phyloP scores from a whole-genome alignment of 2,329 filamentous ascomycete species.

The Scytalidium sp. region DNA sequence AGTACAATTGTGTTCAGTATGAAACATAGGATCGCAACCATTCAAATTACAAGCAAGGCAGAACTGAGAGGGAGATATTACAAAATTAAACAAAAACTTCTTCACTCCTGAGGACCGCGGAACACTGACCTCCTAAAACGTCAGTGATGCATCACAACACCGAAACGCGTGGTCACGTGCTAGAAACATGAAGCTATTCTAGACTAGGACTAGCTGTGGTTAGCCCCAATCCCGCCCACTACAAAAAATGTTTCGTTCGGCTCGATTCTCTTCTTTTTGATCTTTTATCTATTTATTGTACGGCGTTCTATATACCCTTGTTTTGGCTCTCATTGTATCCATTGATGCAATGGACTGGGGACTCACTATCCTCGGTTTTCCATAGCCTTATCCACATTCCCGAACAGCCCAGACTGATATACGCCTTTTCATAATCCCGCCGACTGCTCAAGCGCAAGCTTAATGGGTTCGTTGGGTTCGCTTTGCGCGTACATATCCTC shows the following conservation, averaged over 20 bases:
- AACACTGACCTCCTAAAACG: too few relatives aligned
- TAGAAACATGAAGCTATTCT: too few relatives aligned
- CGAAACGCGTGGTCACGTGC: too few relatives aligned
- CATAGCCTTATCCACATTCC: slow-evolving; percentile 24
- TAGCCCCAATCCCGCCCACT: not conserved
- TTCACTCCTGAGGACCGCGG: too few relatives aligned
- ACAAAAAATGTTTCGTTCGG: not conserved
- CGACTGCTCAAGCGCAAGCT: slow-evolving; percentile 22
- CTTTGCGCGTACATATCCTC: slow-evolving; percentile 25
- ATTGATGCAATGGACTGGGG: slow-evolving; percentile 16
- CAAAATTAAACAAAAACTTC: too few relatives aligned
- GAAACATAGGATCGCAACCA: too few relatives aligned
- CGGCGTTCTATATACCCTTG: slow-evolving; percentile 26
- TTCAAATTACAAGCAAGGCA: too few relatives aligned
- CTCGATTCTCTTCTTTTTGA: slow-evolving; percentile 13
- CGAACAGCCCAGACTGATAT: slow-evolving; percentile 22
- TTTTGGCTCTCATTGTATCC: slow-evolving; percentile 21
- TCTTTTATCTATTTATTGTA: slow-evolving; percentile 14
- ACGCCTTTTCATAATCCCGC: slow-evolving; percentile 29
- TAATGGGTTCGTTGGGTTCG: slow-evolving; percentile 23
- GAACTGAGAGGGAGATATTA: too few relatives aligned
- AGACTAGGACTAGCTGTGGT: not conserved
- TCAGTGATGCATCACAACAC: too few relatives aligned
- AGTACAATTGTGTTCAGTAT: too few relatives aligned
- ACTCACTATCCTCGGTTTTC: slow-evolving; percentile 11